phyloP scores from a whole-genome alignment of 1,284 basidiomycete species.

The Takashimella tepidaria region DNA sequence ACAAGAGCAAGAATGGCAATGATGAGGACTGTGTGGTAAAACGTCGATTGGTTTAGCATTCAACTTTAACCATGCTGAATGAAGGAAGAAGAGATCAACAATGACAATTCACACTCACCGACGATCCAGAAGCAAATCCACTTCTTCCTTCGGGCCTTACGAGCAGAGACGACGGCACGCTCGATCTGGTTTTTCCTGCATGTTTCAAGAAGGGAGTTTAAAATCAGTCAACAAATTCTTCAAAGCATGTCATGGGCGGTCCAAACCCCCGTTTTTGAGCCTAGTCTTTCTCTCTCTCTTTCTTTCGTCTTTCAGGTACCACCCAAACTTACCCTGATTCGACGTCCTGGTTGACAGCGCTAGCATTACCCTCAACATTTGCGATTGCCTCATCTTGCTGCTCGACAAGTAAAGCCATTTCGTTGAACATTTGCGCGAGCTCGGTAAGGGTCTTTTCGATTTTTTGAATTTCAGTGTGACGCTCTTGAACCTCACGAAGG shows the following conservation, averaged over 20 bases:
- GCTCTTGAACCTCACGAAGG: slow-evolving; percentile 82
- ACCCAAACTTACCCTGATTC: slow-evolving; percentile 57
- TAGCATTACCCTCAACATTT: slow-evolving; percentile 60
- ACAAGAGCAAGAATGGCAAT: slow-evolving; percentile 53
- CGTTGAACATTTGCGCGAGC: slow-evolving; percentile 80
- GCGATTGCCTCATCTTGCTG: slow-evolving; percentile 73
- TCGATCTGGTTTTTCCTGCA: slow-evolving; percentile 63
- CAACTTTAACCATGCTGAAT: too few species aligned
- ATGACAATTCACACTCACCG: slow-evolving; percentile 50
- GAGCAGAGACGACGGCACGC: slow-evolving; percentile 67
- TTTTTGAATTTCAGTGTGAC: slow-evolving; percentile 79
- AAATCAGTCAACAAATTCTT: neutral
- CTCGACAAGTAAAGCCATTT: slow-evolving; percentile 74
- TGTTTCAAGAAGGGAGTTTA: too few species aligned
- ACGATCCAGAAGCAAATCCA: slow-evolving; percentile 70
- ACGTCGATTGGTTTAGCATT: too few species aligned
- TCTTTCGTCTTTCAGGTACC: neutral
- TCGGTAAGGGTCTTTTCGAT: slow-evolving; percentile 85
- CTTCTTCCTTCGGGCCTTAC: slow-evolving; percentile 70
- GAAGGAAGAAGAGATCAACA: slow-evolving; percentile 52
- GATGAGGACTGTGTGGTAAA: slow-evolving; percentile 54
- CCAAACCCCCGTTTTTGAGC: too few species aligned
- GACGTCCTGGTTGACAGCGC: slow-evolving; percentile 62
- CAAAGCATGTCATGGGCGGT: too few species aligned
- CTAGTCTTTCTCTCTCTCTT: too few species aligned